Base-by-base conservation (phyloP, 2,329 filamentous ascomycete species). In the Penicillium sp. region DNA sequence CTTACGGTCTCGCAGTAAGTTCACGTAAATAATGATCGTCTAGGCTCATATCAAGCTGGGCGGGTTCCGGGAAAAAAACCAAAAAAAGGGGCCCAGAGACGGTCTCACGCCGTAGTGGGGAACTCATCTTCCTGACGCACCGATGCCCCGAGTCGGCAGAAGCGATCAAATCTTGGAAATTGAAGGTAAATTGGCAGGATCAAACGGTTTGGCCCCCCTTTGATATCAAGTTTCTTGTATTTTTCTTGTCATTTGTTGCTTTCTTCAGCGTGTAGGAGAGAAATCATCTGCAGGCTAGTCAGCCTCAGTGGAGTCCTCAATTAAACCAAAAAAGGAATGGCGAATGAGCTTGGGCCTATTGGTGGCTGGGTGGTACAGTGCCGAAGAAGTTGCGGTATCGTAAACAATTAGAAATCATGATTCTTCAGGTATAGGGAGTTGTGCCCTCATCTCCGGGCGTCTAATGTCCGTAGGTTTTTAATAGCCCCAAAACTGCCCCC, bases 51-150 rank as follows among this genome's bases (percentile, higher is more conserved):
- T 53, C 44, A 25, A 49, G 39, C 19, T 42, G 19, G 16, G 39
- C 48, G 56, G 56, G 44, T 37, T 44, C 19, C n/a, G 48, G 45
- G 33, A 29, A 25, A 43, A 42, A 44, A 37, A 11, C 27, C 2
- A 11, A 46, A 46, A 51, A 31, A 54, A 56, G 52, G 50, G 37
- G 10, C 31, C 53, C 49, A 53, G 35, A 55, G 37, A 46, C 39
- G 44, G 50, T 53, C 58, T 53, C 19, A 48, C 50, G 49, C 33
- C 33, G 39, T 27, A 45, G 60, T 60, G 60, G 58, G 42, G 60
- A 45, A 51, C 39, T 62, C 58, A 62, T 62, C 48, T 62, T 59
- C 55, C 47, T 61, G 58, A 58, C 25, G 58, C 58, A 50, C 54
- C 48, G 49, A 59, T 25, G 47, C 46, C n/a, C 26, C 43, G 25